Conservation (phyloP, 2,329 filamentous ascomycete genomes). For the Stagonosporopsis cucurbitacearum region DNA sequence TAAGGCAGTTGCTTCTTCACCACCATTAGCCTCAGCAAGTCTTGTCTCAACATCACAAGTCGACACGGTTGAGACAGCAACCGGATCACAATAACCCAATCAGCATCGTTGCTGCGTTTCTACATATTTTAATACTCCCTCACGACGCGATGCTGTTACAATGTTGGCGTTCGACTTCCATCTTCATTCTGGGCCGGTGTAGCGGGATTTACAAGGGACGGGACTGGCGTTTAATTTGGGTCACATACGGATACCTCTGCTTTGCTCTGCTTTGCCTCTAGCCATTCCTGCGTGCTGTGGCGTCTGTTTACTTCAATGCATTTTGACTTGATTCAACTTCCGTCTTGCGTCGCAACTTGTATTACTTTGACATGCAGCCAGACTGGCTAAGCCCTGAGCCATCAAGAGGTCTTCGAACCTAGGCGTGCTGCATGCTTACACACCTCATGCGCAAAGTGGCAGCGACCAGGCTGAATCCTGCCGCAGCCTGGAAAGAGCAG, state of each 20-base stretch:
- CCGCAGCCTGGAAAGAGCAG: neutral
- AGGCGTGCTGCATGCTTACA: too few species aligned
- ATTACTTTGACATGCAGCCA: too few species aligned
- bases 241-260: constrained; percentile 7
- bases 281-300: neutral
- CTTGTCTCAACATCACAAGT: neutral
- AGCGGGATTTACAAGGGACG: neutral
- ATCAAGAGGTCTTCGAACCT: too few species aligned
- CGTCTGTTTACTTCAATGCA: neutral
- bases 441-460: too few species aligned
- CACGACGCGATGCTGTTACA: constrained; percentile 7
- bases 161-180: constrained; percentile 1
- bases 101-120: neutral
- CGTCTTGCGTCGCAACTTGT: too few species aligned
- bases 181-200: neutral
- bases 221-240: constrained; percentile 3
- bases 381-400: too few species aligned
- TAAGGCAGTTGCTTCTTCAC: neutral
- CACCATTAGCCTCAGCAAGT: neutral
- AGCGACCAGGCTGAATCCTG: neutral
- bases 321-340: too few species aligned
- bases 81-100: neutral
- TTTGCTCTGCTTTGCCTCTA: neutral
- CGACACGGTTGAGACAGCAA: neutral
- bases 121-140: constrained; percentile 1